Evolutionary conservation across 2,329 filamentous ascomycete species (phyloP).

Genomic region (Xylariaceae sp.): DNA sequence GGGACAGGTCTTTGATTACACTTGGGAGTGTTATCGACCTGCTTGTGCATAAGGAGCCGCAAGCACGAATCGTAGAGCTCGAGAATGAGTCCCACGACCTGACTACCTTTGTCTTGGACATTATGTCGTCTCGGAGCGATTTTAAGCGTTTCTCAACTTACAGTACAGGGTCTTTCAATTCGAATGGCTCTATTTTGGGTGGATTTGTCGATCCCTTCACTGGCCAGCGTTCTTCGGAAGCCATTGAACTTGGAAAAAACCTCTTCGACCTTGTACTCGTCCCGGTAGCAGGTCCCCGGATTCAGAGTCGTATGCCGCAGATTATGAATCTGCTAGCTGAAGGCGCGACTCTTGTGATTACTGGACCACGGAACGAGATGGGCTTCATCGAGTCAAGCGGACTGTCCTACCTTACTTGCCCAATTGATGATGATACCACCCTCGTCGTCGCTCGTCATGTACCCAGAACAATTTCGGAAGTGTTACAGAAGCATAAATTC

Average conservation of each 20-base stretch:
- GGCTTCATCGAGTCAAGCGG: neutral
- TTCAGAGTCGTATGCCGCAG: neutral
- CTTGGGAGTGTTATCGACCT: slow-evolving; percentile 7
- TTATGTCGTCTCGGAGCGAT: neutral
- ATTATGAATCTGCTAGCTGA: neutral
- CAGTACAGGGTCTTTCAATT: neutral
- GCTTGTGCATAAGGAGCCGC: slow-evolving; percentile 14
- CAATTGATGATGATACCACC: neutral
- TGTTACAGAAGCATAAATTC: slow-evolving; percentile 1
- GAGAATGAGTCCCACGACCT: neutral
- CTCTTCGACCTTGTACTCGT: slow-evolving; percentile 4
- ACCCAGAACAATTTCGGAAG: neutral
- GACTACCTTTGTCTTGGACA: neutral
- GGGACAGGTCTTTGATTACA: neutral
- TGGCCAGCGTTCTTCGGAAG: neutral
- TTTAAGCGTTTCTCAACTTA: slow-evolving; percentile 9
- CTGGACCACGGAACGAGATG: neutral
- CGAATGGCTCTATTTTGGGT: neutral
- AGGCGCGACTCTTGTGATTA: neutral
- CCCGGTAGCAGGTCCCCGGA: neutral
- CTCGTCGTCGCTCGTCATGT: neutral
- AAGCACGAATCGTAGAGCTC: slow-evolving; percentile 7
- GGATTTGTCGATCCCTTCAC: slow-evolving; percentile 1
- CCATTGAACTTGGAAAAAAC: neutral
- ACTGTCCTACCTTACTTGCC: neutral